Percentiles rank a stretch among this genome's conserved stretches.
These are phyloP conservation scores for Tanozyma kutaoensis DNA, from an alignment of 805 yeast species.

Conservation along the genomic window DNA sequence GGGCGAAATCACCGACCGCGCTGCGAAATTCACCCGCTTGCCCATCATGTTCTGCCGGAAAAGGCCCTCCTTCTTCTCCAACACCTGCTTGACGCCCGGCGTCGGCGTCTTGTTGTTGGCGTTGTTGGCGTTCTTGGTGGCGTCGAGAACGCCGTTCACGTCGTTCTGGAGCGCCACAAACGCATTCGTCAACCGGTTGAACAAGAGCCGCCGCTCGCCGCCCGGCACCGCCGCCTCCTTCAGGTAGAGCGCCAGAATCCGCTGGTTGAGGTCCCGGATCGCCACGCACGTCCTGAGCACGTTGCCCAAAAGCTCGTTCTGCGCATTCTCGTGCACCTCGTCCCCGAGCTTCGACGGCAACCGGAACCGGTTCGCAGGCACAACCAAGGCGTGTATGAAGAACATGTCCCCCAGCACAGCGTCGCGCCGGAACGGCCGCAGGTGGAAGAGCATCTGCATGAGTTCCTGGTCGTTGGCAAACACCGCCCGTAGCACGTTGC, in stretches of 20 bases:
- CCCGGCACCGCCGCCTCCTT: slow-evolving; percentile 32
- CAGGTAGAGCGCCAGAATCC: slow-evolving; percentile 41
- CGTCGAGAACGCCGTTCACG: slow-evolving; percentile 86
- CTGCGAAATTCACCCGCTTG: slow-evolving; percentile 97
- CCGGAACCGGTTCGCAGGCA: slow-evolving; percentile 95
- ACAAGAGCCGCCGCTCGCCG: slow-evolving; percentile 63
- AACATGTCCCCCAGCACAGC: slow-evolving; percentile 64
- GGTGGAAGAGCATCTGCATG: slow-evolving; percentile 64
- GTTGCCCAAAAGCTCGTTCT: slow-evolving; percentile 76
- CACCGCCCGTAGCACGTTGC: slow-evolving; percentile 62
- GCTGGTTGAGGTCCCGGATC: slow-evolving; percentile 84
- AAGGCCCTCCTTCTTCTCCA: slow-evolving; percentile 96
- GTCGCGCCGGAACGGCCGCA: slow-evolving; percentile 50
- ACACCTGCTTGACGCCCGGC: slow-evolving; percentile 95
- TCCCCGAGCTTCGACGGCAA: slow-evolving; percentile 96
- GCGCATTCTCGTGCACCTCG: slow-evolving; percentile 87
- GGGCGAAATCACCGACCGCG: slow-evolving; percentile 97
- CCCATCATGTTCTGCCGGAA: slow-evolving; percentile 99
- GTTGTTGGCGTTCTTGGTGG: slow-evolving; percentile 73
- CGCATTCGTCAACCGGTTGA: slow-evolving; percentile 87
- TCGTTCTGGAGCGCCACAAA: slow-evolving; percentile 93
- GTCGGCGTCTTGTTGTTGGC: slow-evolving; percentile 57
- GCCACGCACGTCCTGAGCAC: slow-evolving; percentile 67
- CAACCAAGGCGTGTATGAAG: slow-evolving; percentile 77
- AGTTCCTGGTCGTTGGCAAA: slow-evolving; percentile 63